Conservation (phyloP, 805 yeast species). For the Metahyphopichia silvanorum region DNA sequence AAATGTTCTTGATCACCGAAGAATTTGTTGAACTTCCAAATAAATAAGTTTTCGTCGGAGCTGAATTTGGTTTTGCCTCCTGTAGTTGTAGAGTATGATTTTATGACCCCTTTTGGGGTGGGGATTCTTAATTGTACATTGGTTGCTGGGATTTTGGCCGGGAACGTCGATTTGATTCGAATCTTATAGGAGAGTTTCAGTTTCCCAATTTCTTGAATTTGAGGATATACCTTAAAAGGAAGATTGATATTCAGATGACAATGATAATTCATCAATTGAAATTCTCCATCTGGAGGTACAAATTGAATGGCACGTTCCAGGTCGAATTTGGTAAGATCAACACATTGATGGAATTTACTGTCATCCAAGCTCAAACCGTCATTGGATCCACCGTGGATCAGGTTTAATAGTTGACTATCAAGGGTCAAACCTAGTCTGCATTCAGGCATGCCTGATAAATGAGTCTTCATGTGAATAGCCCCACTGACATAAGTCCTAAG, state of each 20-base stretch:
- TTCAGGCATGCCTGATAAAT: slow-evolving; percentile 76
- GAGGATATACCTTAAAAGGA: slow-evolving; percentile 69
- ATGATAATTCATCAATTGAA: slow-evolving; percentile 74
- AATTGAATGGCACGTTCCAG: slow-evolving; percentile 62
- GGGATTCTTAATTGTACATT: slow-evolving; percentile 66
- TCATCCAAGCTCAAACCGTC: slow-evolving; percentile 64
- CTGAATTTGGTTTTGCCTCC: slow-evolving; percentile 68
- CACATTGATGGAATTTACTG: slow-evolving; percentile 86
- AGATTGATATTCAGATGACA: slow-evolving; percentile 49
- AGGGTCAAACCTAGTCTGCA: slow-evolving; percentile 81
- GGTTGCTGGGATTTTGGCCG: slow-evolving; percentile 56
- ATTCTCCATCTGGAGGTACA: slow-evolving; percentile 84
- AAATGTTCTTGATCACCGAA: slow-evolving; percentile 64
- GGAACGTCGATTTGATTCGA: slow-evolving; percentile 59
- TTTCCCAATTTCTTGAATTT: slow-evolving; percentile 42
- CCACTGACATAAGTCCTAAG: slow-evolving; percentile 77
- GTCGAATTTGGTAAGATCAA: slow-evolving; percentile 67
- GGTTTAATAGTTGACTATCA: slow-evolving; percentile 21
- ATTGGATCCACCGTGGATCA: slow-evolving; percentile 25
- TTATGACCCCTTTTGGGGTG: slow-evolving; percentile 47
- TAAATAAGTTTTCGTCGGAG: slow-evolving; percentile 59
- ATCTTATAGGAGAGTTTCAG: slow-evolving; percentile 53
- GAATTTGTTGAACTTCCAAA: slow-evolving; percentile 71
- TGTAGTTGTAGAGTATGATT: slow-evolving; percentile 30
- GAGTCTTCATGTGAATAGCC: slow-evolving; percentile 63